phyloP scores from a whole-genome alignment of 1,284 basidiomycete species.

The Ganoderma boninense region DNA sequence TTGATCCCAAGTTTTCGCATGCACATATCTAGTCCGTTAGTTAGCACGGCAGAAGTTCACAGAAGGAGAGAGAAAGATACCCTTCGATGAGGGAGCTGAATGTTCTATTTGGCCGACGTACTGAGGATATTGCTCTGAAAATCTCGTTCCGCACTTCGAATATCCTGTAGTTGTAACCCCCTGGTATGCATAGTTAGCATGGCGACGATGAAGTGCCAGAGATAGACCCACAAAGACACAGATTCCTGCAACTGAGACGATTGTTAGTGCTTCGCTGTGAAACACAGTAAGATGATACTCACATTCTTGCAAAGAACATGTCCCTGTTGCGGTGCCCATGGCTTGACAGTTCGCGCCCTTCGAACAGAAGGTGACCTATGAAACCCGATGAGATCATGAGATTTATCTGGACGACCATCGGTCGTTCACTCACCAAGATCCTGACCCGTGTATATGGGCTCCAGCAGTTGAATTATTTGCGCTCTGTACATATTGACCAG shows the following conservation, averaged over 20 bases:
- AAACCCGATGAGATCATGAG: constrained; percentile 10
- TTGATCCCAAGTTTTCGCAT: constrained; percentile 44
- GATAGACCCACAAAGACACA: constrained; percentile 46
- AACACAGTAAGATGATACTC: constrained; percentile 30
- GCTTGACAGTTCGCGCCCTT: constrained; percentile 35
- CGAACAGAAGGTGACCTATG: constrained; percentile 41
- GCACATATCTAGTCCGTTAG: constrained; percentile 44
- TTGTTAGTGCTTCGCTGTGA: neutral
- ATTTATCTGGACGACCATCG: neutral
- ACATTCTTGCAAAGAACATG: constrained; percentile 52
- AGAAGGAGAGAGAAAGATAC: constrained; percentile 15
- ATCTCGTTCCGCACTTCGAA: constrained; percentile 39
- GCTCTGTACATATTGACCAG: constrained; percentile 34
- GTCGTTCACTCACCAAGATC: constrained; percentile 25
- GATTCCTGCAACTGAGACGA: constrained; percentile 45
- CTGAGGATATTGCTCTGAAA: constrained; percentile 35
- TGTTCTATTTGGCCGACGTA: constrained; percentile 34
- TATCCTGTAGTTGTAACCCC: constrained; percentile 50
- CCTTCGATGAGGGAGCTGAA: constrained; percentile 28
- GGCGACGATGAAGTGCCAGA: neutral
- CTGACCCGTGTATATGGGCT: constrained; percentile 42
- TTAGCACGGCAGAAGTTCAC: neutral
- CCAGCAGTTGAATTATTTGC: constrained; percentile 40
- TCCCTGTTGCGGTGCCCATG: constrained; percentile 35
- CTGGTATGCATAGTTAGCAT: constrained; percentile 32